Percentiles rank a stretch among this genome's conserved stretches.
Conservation (phyloP, 352 stramenopile genomes). For the Discostella stelligera region DNA sequence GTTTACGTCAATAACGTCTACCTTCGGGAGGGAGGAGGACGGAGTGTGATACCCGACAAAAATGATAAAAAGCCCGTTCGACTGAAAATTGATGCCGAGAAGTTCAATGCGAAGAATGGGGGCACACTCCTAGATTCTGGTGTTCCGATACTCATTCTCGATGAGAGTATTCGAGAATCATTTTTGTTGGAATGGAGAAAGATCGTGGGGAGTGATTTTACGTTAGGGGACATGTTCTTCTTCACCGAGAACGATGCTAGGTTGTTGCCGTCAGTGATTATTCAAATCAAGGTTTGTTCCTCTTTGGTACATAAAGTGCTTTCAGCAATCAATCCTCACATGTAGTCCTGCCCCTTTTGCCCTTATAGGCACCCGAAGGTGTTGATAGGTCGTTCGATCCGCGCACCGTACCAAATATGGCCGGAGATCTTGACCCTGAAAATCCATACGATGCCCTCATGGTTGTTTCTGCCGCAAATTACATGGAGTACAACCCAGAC, state of each 20-base stretch:
- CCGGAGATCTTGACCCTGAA: constrained; percentile 64
- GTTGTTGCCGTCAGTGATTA: constrained; percentile 61
- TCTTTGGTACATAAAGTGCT: neutral
- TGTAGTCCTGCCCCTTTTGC: too few species aligned
- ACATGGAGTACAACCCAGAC: constrained; percentile 73
- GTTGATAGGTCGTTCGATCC: constrained; percentile 56
- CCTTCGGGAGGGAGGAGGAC: constrained; percentile 46
- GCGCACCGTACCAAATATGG: constrained; percentile 43
- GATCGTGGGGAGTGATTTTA: constrained; percentile 43
- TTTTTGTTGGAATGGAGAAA: constrained; percentile 57
- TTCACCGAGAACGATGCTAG: constrained; percentile 44
- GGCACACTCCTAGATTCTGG: constrained; percentile 49
- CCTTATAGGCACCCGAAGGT: constrained; percentile 33
- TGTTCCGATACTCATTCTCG: constrained; percentile 43
- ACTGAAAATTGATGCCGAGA: constrained; percentile 37
- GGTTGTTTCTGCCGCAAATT: constrained; percentile 66
- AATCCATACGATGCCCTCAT: constrained; percentile 69
- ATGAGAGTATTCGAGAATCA: constrained; percentile 43
- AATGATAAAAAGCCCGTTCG: constrained; percentile 22
- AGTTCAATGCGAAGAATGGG: constrained; percentile 39
- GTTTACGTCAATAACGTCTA: constrained; percentile 70
- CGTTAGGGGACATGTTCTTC: constrained; percentile 34
- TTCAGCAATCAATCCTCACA: neutral
- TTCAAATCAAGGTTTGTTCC: constrained; percentile 53
- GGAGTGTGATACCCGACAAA: constrained; percentile 26